These are phyloP conservation scores for Paramecium caudatum DNA, from an alignment of 73 alveolate species.

Conservation along the genomic window DNA sequence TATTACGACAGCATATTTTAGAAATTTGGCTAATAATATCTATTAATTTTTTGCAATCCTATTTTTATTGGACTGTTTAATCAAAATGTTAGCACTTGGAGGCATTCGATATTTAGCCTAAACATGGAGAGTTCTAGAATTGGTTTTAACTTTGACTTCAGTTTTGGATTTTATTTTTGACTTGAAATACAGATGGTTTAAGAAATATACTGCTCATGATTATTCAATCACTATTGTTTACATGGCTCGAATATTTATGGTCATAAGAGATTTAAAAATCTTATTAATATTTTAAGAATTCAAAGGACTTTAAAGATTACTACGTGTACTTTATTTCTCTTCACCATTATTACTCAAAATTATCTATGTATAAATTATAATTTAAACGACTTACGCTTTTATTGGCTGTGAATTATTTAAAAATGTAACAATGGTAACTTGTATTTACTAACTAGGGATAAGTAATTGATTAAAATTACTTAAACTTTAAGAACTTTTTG, in stretches of 20 bases:
- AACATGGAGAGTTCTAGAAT: constrained; percentile 38
- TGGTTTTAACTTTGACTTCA: not conserved
- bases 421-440: not conserved
- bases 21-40: constrained; percentile 14
- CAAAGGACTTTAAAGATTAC: constrained; percentile 45
- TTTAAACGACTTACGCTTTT: not conserved
- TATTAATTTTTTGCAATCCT: not conserved
- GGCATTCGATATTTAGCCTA: constrained; percentile 2
- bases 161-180: not conserved
- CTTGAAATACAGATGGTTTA: not conserved
- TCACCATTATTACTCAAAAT: not conserved
- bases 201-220: not conserved
- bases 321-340: constrained; percentile 36
- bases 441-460: not conserved
- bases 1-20: not conserved
- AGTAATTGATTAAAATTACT: not conserved
- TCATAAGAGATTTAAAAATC: not conserved
- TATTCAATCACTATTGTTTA: not conserved
- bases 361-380: not conserved
- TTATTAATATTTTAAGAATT: constrained; percentile 39
- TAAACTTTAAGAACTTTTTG: not conserved
- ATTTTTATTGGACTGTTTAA: not conserved
- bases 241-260: not conserved
- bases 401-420: constrained; percentile 22
- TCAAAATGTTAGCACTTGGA: constrained; percentile 43